Evolutionary conservation across 192 early-diverging fungal genomes (phyloP).

Genomic region (Coemansia sp.): DNA sequence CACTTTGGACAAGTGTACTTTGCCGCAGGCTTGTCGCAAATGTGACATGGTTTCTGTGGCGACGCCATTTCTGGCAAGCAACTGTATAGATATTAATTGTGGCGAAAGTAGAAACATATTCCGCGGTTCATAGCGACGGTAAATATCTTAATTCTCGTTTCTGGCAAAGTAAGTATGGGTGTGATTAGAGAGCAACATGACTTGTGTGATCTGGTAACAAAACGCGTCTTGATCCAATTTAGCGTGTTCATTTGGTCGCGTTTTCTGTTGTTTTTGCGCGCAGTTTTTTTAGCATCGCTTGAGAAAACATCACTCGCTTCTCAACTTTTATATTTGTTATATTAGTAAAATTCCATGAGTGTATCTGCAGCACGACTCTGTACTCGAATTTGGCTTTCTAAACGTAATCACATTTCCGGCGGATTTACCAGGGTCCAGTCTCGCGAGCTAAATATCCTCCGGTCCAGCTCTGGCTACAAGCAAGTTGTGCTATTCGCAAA

Average conservation of each 20-base stretch:
- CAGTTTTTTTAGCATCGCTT: not conserved
- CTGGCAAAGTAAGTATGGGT: too few species aligned
- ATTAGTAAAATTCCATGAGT: not conserved
- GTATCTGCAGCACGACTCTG: not conserved
- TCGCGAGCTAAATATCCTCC: not conserved
- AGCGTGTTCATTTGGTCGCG: not conserved
- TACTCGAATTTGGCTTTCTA: not conserved
- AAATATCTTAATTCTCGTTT: too few species aligned
- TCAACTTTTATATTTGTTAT: not conserved
- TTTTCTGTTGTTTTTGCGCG: not conserved
- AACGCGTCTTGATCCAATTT: too few species aligned
- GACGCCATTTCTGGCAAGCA: conserved; percentile 8
- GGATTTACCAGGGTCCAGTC: not conserved
- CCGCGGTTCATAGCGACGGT: not conserved
- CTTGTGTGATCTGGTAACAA: too few species aligned
- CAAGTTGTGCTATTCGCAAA: not conserved
- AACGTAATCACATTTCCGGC: not conserved
- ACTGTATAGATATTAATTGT: too few species aligned
- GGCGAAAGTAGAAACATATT: not conserved
- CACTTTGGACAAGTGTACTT: conserved; percentile 53
- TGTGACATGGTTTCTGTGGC: conserved; percentile 16
- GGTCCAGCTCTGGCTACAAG: not conserved
- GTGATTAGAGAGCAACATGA: too few species aligned
- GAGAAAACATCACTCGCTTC: not conserved
- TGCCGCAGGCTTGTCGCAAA: conserved; percentile 37